Evolutionary conservation across 2,329 filamentous ascomycete genomes (phyloP), one percentile per base, ranked within the genome.

Genomic region (Microsporum ferrugineum): DNA sequence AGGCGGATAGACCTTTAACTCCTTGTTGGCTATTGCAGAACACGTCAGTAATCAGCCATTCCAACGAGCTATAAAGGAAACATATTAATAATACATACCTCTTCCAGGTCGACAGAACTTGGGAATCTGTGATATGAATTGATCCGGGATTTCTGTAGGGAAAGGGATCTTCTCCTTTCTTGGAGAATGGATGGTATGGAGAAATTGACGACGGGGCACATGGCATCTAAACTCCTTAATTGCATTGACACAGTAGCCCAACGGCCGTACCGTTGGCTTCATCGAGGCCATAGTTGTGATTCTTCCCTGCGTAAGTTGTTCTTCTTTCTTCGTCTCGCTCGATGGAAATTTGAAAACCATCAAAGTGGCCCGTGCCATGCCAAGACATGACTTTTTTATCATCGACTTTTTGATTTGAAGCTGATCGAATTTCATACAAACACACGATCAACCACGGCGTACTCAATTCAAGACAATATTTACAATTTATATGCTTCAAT

Each of bases 181-280:
- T 61, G 76, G 66, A 60, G 77, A 72, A 68, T 80, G 75, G 64
- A 77, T 70, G 64, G 80, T 79, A 53, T 76, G 73, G 71, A 86
- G 75, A 63, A 78, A 77, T 66, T 84, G 73, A 59, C 71, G 72
- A 57, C 68, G 69, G 45, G 70, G 67, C 60, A 72, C 75, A 61
- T 82, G 80, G 63, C 83, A 78, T 27, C 58, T 62, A 55, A 80
- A 75, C 70, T 82, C 80, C 65, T 85, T 79, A 67, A 89, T 71
- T 41, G 83, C 76, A 34, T 82, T 78, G 75, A 88, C 88, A 71
- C 88, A 83, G 75, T 84, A 86, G 79, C 84, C 83, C 70, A 88
- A 75, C 64, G 88, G 87, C 82, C 87, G 84, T 75, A 79, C 71
- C 55, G 79, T 75, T 61, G 82, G 76, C 70, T 80, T 70, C 63